Evolutionary conservation across 345 rosid genomes (phyloP), one percentile per base, ranked within the genome.

Genomic region (Syzygium aromaticum): DNA sequence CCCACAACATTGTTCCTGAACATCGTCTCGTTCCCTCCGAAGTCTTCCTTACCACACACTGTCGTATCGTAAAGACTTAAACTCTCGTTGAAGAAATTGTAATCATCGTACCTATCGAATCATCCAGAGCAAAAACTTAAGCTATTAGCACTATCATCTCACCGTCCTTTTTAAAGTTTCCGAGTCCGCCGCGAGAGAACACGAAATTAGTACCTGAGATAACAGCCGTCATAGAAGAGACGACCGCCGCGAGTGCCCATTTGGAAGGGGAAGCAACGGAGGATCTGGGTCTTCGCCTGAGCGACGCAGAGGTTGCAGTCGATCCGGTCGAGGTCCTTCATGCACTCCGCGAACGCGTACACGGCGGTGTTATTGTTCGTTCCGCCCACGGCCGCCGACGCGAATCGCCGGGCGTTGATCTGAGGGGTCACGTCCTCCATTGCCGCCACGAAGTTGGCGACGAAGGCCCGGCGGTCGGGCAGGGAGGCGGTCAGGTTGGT

Each of bases 291-390:
- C 91, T 96, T 97, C 93, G 93, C 87, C 91, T 92, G 96, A 80
- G 99, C 98, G 86, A 95, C 90, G 52, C 98, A 97, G 90, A 97
- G 90, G 91, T 92, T 89, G 85, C 98, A 97, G 82, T 96, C 99
- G 49, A 85, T 89, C 87, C 49, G 90, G 56, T 92, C 92, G 25
- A 97, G 97, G 88, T 97, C 98, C 53, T 92, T 91, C 91, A 95
- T 93, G 88, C 99, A 97, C 95, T 96, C 96, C 33, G 98, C 99
- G 84, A 89, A 94, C 16, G 94, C 90, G 86, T 95, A 97, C 7
- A 97, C 98, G 1, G 93, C 90, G 38, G 86, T 51, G 89, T 90
- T 27, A 23, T n/a, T 6, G 52, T 11, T 23, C 85, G 53, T 91
- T 1, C 93, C 94, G 2, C 93, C 87, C 51, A 95, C 93, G 57